These are phyloP conservation scores for Hirsutella rhossiliensis DNA, from an alignment of 2,329 filamentous ascomycete species.

Conservation along the genomic window DNA sequence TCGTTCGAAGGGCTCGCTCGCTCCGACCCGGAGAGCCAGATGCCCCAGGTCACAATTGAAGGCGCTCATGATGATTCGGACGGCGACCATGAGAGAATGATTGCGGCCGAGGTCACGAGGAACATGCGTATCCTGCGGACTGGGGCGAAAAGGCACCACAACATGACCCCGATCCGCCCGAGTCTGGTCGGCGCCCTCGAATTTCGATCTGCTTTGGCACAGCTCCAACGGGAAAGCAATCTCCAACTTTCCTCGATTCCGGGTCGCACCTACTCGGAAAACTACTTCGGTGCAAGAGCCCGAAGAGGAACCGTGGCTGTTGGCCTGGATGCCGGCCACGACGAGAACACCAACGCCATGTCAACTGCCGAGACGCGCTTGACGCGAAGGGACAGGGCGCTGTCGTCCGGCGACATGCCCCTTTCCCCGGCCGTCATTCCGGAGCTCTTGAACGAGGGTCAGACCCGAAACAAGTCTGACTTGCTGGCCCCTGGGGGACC, in stretches of 20 bases:
- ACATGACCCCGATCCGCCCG: constrained; percentile 72
- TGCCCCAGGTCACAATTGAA: constrained; percentile 17
- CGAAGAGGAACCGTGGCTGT: constrained; percentile 16
- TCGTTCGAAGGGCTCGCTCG: constrained; percentile 31
- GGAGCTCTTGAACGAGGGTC: constrained; percentile 6
- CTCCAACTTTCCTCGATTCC: constrained; percentile 59
- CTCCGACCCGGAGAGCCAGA: constrained; percentile 31
- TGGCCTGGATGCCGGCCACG: constrained; percentile 8
- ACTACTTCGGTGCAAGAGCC: constrained; percentile 11
- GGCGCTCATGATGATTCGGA: constrained; percentile 33
- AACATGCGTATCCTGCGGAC: constrained; percentile 84
- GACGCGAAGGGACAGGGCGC: constrained; percentile 22
- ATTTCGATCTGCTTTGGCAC: constrained; percentile 83
- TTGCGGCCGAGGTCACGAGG: constrained; percentile 73
- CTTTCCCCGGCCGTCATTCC: constrained; percentile 6
- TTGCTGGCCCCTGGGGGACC: constrained; percentile 4
- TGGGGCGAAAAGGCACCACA: constrained; percentile 47
- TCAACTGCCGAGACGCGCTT: constrained; percentile 2
- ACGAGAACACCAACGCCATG: constrained; percentile 2
- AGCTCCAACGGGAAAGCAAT: constrained; percentile 71
- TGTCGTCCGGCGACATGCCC: constrained; percentile 32
- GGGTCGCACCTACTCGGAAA: constrained; percentile 40
- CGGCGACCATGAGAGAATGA: constrained; percentile 47
- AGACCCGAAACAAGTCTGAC: not conserved
- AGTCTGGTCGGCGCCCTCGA: constrained; percentile 89